Percentiles rank a stretch among this genome's conserved stretches.
Evolutionary conservation across 2,329 filamentous ascomycete genomes (phyloP).

Genomic region (Penicillium crustosum): DNA sequence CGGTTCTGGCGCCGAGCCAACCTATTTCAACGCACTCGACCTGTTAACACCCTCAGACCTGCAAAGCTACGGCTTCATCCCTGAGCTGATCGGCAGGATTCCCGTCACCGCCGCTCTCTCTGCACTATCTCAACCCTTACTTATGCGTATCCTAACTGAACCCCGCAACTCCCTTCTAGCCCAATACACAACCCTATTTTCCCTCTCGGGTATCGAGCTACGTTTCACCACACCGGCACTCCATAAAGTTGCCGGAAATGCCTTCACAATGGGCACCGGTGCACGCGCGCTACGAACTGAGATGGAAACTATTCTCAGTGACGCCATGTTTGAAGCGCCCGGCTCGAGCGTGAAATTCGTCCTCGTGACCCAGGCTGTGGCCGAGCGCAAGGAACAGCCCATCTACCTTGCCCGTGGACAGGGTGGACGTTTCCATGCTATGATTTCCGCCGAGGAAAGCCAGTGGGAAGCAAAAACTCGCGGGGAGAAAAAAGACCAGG

Average conservation of each 20-base stretch:
- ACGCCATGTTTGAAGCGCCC: constrained; percentile 79
- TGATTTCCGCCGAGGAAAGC: constrained; percentile 53
- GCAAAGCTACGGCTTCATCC: constrained; percentile 86
- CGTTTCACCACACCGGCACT: constrained; percentile 80
- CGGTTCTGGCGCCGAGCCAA: constrained; percentile 43
- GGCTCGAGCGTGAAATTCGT: constrained; percentile 66
- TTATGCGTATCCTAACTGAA: constrained; percentile 88
- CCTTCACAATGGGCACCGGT: constrained; percentile 70
- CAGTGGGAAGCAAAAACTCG: constrained; percentile 48
- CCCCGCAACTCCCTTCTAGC: constrained; percentile 83
- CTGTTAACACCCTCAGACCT: constrained; percentile 73
- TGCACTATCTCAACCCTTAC: constrained; percentile 64
- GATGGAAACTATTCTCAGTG: constrained; percentile 73
- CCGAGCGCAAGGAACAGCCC: constrained; percentile 59
- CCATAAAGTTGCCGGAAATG: constrained; percentile 75
- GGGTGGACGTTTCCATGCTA: constrained; percentile 51
- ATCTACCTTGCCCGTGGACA: constrained; percentile 54
- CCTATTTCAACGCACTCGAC: constrained; percentile 62
- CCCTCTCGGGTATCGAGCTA: constrained; percentile 72
- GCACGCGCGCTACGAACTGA: constrained; percentile 76
- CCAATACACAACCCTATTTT: constrained; percentile 87
- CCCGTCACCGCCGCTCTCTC: constrained; percentile 86
- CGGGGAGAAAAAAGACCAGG: constrained; percentile 34
- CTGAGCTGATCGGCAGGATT: constrained; percentile 91
- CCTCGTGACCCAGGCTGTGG: constrained; percentile 69